Base-by-base conservation (phyloP, 805 yeast species). In the Candida suzukii region DNA sequence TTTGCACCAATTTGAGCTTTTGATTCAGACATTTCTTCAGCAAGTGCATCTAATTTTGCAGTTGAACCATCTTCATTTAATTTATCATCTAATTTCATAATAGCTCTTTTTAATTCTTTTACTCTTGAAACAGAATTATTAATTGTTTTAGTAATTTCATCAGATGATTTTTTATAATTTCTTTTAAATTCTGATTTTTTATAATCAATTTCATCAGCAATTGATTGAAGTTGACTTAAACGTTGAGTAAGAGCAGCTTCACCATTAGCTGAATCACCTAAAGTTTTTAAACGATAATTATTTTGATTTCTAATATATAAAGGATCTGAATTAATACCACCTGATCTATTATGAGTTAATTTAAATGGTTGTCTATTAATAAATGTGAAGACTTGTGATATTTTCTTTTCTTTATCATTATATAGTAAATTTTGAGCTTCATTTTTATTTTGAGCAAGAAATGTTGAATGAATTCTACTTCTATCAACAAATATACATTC, bases 401-500 rank as follows among this genome's bases (percentile, higher is more conserved):
- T 58, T 25, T 42, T 41, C 34, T 50, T 48, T 14, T 44, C 44
- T 0, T 66, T 63, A 10, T 61, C 56, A 5, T 47, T 43, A n/a
- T 50, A 41, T 41, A 79, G 54, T 16, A 68, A 57, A 0, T 46
- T 41, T 48, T 75, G 77, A 0, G 85, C 91, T 13, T 68, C 70
- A 2, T 56, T 49, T 46, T 78, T 67, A 40, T 76, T 66, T 1
- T 70, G 68, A 16, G 77, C 66, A 31, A 88, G 56, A 0, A 83
- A 63, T 1, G 73, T 63, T 11, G 71, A 67, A 52, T 90, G 95
- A 36, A 85, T 71, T 35, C 63, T 67, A 32, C 70, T 68, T 3
- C 70, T 48, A 59, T 86, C 96, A 39, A 88, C 79, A 36, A 88
- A 57, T 2, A 82, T 61, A 49, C 76, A 80, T 50, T 73, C 69